These are phyloP conservation scores for Tinospora cordifolia DNA, from an alignment of 164 flowering plant species.

Conservation along the genomic window DNA sequence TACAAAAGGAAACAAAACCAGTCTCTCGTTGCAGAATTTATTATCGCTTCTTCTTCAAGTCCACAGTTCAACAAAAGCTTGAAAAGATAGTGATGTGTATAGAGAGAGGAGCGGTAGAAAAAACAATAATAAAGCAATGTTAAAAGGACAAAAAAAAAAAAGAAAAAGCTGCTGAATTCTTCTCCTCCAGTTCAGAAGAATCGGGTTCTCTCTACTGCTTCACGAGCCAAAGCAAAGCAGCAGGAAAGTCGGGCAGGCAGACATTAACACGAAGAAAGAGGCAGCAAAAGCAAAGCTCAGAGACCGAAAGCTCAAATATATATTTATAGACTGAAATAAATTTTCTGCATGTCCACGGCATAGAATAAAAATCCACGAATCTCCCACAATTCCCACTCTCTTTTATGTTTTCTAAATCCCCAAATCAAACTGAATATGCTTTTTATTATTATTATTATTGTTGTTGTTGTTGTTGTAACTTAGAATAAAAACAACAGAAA, in stretches of 20 bases:
- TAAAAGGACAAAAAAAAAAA: background rate
- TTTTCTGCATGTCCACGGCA: background rate
- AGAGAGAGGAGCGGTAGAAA: background rate
- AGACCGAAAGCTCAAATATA: background rate
- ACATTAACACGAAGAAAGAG: background rate
- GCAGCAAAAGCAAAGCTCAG: background rate
- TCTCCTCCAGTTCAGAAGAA: background rate
- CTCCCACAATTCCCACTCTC: background rate
- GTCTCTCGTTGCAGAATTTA: no score
- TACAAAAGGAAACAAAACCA: background rate
- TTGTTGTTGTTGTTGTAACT: no score
- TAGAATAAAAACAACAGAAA: no score
- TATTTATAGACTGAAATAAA: background rate
- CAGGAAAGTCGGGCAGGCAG: background rate
- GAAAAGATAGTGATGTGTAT: background rate
- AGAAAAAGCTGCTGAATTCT: slow-evolving; percentile 1
- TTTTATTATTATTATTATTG: no score
- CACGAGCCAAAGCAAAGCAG: background rate
- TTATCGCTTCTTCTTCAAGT: no score
- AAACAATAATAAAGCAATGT: background rate
- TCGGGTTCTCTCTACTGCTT: background rate
- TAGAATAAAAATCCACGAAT: background rate
- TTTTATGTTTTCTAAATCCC: no score
- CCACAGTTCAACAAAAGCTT: background rate
- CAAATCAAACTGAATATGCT: no score